Conservation (phyloP, 345 rosid genomes). For the Passiflora organensis region DNA sequence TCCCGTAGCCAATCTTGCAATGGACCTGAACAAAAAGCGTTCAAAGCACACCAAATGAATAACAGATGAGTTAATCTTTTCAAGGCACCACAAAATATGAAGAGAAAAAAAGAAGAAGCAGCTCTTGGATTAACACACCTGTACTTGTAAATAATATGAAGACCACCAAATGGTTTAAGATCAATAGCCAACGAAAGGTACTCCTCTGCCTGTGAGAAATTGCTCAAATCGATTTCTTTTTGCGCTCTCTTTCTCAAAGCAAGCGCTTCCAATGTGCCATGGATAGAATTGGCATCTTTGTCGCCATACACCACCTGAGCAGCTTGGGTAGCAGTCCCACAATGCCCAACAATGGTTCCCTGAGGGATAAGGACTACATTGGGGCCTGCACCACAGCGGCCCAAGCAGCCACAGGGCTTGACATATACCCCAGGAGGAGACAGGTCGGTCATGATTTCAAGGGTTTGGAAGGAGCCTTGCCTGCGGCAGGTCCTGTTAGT, state of each 20-base stretch:
- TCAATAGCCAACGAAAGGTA: conserved; percentile 70
- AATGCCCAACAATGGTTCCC: conserved; percentile 55
- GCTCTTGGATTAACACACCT: conserved; percentile 37
- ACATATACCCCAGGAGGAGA: conserved; percentile 61
- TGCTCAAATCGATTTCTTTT: conserved; percentile 35
- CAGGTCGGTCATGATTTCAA: conserved; percentile 50
- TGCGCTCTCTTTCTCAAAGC: conserved; percentile 62
- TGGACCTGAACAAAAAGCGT: conserved; percentile 40
- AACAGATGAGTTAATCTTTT: background rate
- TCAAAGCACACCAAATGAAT: too few species aligned
- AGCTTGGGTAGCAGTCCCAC: conserved; percentile 65
- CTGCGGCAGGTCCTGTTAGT: conserved; percentile 41
- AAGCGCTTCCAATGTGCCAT: conserved; percentile 46
- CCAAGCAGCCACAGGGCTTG: conserved; percentile 64
- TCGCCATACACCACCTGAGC: conserved; percentile 42
- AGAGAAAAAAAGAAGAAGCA: background rate
- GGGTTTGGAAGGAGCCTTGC: conserved; percentile 70
- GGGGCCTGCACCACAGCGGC: conserved; percentile 87
- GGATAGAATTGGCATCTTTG: conserved; percentile 25
- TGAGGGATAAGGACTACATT: conserved; percentile 67
- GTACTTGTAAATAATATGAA: conserved; percentile 57
- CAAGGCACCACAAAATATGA: background rate
- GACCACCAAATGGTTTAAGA: conserved; percentile 64
- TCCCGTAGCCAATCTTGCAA: conserved; percentile 57
- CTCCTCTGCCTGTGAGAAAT: conserved; percentile 47